phyloP scores from a whole-genome alignment of 2,329 filamentous ascomycete species.

The Scleromitrula shiraiana region DNA sequence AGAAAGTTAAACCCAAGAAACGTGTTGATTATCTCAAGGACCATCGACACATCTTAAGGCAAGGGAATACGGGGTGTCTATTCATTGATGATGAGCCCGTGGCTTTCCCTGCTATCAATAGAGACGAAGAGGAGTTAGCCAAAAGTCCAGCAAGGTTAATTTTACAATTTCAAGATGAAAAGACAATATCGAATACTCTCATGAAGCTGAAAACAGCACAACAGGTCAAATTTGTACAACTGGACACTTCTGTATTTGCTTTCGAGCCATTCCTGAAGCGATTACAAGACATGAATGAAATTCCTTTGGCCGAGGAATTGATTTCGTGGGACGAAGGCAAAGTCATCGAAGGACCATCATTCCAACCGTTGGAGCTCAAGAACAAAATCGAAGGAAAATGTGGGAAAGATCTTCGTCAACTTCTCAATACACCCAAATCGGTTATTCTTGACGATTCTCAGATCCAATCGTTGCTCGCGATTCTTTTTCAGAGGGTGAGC shows the following conservation, averaged over 20 bases:
- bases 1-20: constrained; percentile 20
- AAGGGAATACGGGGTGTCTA: constrained; percentile 55
- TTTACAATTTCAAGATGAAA: constrained; percentile 42
- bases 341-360: constrained; percentile 11
- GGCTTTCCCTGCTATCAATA: constrained; percentile 51
- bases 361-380: constrained; percentile 21
- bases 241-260: constrained; percentile 60
- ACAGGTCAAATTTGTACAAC: constrained; percentile 43
- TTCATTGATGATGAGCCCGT: constrained; percentile 43
- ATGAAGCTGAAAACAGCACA: constrained; percentile 32
- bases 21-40: constrained; percentile 40
- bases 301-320: constrained; percentile 49
- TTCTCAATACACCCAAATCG: constrained; percentile 26
- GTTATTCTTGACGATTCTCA: constrained; percentile 47
- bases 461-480: constrained; percentile 44
- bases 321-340: constrained; percentile 31
- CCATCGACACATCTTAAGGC: constrained; percentile 44
- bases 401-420: constrained; percentile 26
- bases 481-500: constrained; percentile 45
- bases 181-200: constrained; percentile 40
- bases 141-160: constrained; percentile 38
- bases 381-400: constrained; percentile 16
- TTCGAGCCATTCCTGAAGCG: constrained; percentile 58
- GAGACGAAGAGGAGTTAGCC: constrained; percentile 41
- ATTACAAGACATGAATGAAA: constrained; percentile 45